Conservation (phyloP, 2,329 filamentous ascomycete species). For the Sphaerulina populicola region DNA sequence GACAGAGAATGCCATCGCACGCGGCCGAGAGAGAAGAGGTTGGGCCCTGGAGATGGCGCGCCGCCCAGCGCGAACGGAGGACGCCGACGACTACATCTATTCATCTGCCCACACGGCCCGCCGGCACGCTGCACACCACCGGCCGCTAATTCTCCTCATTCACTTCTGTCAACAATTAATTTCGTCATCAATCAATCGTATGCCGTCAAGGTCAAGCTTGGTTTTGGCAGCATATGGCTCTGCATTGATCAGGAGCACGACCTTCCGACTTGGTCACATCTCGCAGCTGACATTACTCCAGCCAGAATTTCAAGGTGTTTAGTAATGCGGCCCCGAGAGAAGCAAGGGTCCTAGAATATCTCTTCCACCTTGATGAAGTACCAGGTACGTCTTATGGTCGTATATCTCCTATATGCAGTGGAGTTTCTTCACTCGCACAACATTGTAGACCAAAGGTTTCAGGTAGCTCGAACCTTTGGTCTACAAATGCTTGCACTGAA, state of each 20-base stretch:
- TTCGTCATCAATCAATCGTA: constrained; percentile 1
- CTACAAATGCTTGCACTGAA: constrained; percentile 3
- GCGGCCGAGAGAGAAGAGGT: constrained; percentile 1
- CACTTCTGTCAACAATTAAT: no score
- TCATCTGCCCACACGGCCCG: no score
- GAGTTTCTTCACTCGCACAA: constrained; percentile 2
- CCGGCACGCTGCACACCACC: no score
- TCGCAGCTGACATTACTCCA: neutral
- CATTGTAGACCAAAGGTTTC: constrained; percentile 7
- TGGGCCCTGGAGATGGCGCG: no score
- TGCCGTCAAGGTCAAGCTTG: constrained; percentile 4
- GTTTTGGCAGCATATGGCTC: constrained; percentile 7
- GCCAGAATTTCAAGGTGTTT: constrained; percentile 7
- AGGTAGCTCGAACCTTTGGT: neutral
- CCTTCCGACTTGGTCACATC: neutral
- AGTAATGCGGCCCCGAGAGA: neutral
- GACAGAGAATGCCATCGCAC: neutral
- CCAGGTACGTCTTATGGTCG: constrained; percentile 2
- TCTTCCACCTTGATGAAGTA: constrained; percentile 1
- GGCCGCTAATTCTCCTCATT: no score
- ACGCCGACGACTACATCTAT: neutral
- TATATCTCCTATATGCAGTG: constrained; percentile 5
- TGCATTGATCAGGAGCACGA: constrained; percentile 3
- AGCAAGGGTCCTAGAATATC: neutral
- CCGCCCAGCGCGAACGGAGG: neutral